phyloP scores from a whole-genome alignment of 139 green algal species.

The Closterium sp. region DNA sequence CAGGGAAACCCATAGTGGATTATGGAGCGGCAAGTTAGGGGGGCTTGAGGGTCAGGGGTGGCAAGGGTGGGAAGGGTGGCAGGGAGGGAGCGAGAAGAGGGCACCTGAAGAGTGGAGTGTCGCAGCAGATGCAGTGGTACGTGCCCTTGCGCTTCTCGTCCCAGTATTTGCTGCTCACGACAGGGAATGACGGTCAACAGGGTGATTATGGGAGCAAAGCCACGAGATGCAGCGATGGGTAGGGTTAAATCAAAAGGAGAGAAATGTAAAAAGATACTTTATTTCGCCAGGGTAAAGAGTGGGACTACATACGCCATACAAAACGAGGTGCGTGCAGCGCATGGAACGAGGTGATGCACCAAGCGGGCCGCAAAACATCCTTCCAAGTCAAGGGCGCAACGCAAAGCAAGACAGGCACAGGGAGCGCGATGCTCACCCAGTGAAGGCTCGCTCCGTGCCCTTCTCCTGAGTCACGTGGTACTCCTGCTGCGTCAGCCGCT shows the following conservation, averaged over 20 bases:
- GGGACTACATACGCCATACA: too few relatives aligned
- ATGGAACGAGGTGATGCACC: too few relatives aligned
- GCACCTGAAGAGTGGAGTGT: constrained; percentile 48
- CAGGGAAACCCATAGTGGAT: not conserved
- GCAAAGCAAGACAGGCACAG: not conserved
- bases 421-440: constrained; percentile 2
- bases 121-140: constrained; percentile 44
- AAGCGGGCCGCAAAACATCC: not conserved
- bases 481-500: constrained; percentile 29
- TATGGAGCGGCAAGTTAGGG: too few relatives aligned
- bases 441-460: constrained; percentile 35
- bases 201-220: too few relatives aligned
- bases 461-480: constrained; percentile 36
- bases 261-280: too few relatives aligned
- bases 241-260: too few relatives aligned
- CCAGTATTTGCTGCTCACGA: constrained; percentile 34
- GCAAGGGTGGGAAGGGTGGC: too few relatives aligned
- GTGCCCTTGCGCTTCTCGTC: constrained; percentile 31
- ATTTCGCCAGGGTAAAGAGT: too few relatives aligned
- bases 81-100: not conserved
- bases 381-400: not conserved
- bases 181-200: not conserved
- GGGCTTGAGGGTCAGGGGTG: too few relatives aligned
- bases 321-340: too few relatives aligned
- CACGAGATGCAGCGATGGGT: too few relatives aligned